Base-by-base conservation (phyloP, 192 early-diverging fungal species). In the Mortierella claussenii region DNA sequence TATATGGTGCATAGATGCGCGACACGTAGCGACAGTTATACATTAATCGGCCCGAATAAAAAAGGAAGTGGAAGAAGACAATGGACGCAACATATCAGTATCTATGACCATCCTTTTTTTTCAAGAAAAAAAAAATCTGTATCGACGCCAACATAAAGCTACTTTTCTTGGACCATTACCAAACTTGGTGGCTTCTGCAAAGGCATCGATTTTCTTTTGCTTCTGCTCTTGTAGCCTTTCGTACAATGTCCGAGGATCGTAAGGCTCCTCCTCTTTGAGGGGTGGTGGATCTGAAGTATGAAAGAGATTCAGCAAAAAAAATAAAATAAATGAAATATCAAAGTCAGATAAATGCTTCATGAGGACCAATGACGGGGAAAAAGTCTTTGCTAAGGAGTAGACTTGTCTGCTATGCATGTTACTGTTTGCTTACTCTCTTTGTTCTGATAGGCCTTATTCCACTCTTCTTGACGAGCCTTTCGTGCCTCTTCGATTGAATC, bases 161-260 rank as follows among this genome's bases (percentile, higher is more conserved):
- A 9, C 23, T 1, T 30, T 0, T 28, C 20, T 44, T 28, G 12
- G 12, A 15, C 18, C 62, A 46, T 45, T 82, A 75, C 86, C 83
- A 21, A 86, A 81, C 27, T 84, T 80, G 12, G 80, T 88, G 11
- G 82, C 82, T 65, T 92, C 91, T 26, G 79, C 76, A 60, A 86
- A 83, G 8, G 86, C 81, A 30, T 91, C 91, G 32, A 82, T 82
- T 50, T 92, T 92, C 33, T 80, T 74, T 27, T 71, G 74, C 46
- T 83, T 85, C 63, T 92, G 89, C 61, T 91, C 91, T 61, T 91
- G 89, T 17, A 92, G 70, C n/a, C 86, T 86, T 65, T 92, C 91
- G 56, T 85, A 92, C 17, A 92, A 82, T 12, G 91, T 92, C 9
- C 91, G 86, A 27, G 91, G 88, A 54, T 92, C 91, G 61, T 91